A percentile compares a stretch with the other conserved stretches of the same genome.
Conservation (phyloP, 495 filamentous ascomycete genomes). For the Cudoniella acicularis region DNA sequence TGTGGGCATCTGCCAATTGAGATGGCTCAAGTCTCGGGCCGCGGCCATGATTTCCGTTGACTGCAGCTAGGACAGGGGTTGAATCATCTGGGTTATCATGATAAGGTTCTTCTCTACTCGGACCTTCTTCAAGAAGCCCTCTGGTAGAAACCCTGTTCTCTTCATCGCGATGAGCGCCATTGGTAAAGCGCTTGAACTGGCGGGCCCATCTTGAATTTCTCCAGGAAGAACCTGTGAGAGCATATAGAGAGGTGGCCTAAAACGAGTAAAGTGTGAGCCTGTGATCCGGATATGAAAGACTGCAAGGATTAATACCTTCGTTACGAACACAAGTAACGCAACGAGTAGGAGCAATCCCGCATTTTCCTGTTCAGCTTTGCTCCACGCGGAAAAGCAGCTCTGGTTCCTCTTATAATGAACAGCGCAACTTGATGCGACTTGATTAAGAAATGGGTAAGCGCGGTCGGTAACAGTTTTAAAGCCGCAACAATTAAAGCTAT, state of each 20-base stretch:
- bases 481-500: slow-evolving; percentile 63
- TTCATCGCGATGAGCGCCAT: slow-evolving; percentile 1
- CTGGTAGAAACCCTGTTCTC: slow-evolving; percentile 13
- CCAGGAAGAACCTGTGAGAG: slow-evolving; percentile 18
- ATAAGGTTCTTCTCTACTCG: slow-evolving; percentile 21
- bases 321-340: slow-evolving; percentile 23
- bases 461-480: slow-evolving; percentile 50
- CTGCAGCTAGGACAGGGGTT: not conserved
- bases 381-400: slow-evolving; percentile 29
- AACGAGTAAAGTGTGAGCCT: not conserved
- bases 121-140: slow-evolving; percentile 18
- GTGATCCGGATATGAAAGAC: not conserved
- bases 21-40: slow-evolving; percentile 25
- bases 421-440: slow-evolving; percentile 13
- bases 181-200: slow-evolving; percentile 10
- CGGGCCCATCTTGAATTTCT: slow-evolving; percentile 6
- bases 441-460: slow-evolving; percentile 51
- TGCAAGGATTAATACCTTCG: slow-evolving; percentile 24
- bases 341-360: slow-evolving; percentile 30
- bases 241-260: not conserved
- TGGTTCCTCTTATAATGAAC: slow-evolving; percentile 12
- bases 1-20: slow-evolving; percentile 18
- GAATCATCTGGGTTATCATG: slow-evolving; percentile 21
- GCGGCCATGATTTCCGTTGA: not conserved
- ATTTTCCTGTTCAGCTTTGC: slow-evolving; percentile 25